Base-by-base conservation (phyloP, 495 filamentous ascomycete species). In the Mytilinidion resinicola region DNA sequence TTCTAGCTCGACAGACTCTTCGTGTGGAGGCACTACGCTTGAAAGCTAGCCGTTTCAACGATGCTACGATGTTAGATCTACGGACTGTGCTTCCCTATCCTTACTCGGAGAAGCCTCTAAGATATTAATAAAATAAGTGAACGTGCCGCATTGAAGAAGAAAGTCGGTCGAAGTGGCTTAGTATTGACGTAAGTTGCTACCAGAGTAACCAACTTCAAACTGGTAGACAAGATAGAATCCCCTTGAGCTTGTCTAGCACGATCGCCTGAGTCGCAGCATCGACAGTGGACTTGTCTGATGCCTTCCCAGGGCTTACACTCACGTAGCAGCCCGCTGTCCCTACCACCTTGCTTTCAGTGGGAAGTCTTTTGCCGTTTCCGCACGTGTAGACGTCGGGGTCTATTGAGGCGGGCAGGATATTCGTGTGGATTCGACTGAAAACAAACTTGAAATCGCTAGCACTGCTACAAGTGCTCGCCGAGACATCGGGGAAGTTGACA, bases 241-340 rank as follows among this genome's bases (percentile, higher is more conserved):
- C 68, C 12, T 69, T 65, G 60, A 88, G 61, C 67, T 82, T 85
- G 10, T 74, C 63, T 67, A 83, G 56, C 42, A 86, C 81, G 21
- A 76, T 68, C 11, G 60, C 76, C 73, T 88, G 85, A 65, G 75
- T 67, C 14, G 73, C 76, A 35, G 76, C 76, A 61, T 76, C 65
- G 5, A 80, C 83, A 55, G 83, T 82, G 11, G 67, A 70, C 76
- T 87, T 87, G 53, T 78, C 73, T 10, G 62, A 69, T 25, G 83
- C 78, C 57, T 78, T 63, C 2, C 83, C 84, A 1, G 86, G 80
- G 54, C 84, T 86, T n/a, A 88, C 72, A 60, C 79, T 82, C 6
- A 76, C 80, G 69, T 74, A 82, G 66, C 85, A 87, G 0, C 78
- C 80, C 4, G 70, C 71, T 5, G 67, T 71, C 11, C 64, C 55